Evolutionary conservation across 345 rosid species (phyloP), one percentile per base, ranked within the genome.

Genomic region (Toxicodendron radicans): DNA sequence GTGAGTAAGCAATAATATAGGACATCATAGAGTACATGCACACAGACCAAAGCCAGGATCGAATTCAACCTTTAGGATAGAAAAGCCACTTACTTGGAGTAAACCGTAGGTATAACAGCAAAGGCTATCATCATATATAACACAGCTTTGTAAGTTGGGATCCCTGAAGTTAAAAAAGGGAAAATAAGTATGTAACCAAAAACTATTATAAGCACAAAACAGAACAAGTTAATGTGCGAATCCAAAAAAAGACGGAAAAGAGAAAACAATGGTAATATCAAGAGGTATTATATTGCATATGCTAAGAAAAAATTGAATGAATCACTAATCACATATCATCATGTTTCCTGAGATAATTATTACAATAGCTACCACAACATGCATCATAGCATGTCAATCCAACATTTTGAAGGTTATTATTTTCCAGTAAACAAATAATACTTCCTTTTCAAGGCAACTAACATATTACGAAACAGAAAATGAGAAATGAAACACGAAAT

Each of bases 91-190:
- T 84, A 95, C 99, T 93, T 95, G 83, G 67, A 84, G 71, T 79
- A 70, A 43, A 93, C 69, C n/a, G 99, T 95, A 62, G 99, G 99
- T 73, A 93, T 79, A 81, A 88, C 94, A 79, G 74, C 99, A 79
- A 88, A 84, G 59, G 82, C 84, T 33, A 84, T 80, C 99, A 95
- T 91, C 4, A 83, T 11, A 80, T 64, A 83, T 76, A 91, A 79
- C 58, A 87, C 90, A 43, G 84, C 83, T 83, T 73, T 89, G 78
- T 80, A 85, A 16, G 89, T 89, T 38, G 83, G 78, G 58, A 91
- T 84, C 75, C 84, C 99, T 95, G 90, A 48, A 75, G 38, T 75
- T 53, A 57, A 73, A 72, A 77, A 33, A 58, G 51, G 62, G 32
- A 49, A 51, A 23, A 27, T 8, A 24, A 48, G 35, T 57, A 5